These are phyloP conservation scores for Vitis amurensis DNA, from an alignment of 164 flowering plant species.

Conservation along the genomic window DNA sequence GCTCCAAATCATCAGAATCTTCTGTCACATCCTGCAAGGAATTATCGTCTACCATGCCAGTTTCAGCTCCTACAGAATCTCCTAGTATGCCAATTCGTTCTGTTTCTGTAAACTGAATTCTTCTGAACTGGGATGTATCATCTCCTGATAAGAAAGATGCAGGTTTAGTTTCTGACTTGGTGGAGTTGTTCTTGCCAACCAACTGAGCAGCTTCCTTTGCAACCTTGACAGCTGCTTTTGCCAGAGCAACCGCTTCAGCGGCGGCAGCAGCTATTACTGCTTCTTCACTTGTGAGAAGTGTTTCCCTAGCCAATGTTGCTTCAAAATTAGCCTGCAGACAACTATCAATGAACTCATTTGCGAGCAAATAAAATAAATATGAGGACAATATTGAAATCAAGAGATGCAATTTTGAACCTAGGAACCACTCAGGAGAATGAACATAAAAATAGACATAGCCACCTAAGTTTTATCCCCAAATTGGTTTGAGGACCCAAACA, in stretches of 20 bases:
- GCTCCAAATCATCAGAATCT: constrained; percentile 45
- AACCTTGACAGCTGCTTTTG: constrained; percentile 81
- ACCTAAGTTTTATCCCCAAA: too few species aligned
- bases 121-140: constrained; percentile 23
- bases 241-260: constrained; percentile 87
- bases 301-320: constrained; percentile 49
- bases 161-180: constrained; percentile 22
- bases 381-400: neutral
- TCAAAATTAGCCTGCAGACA: constrained; percentile 42
- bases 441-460: neutral
- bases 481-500: neutral
- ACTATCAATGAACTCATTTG: neutral
- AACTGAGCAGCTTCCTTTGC: constrained; percentile 72
- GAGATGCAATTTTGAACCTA: neutral
- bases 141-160: constrained; percentile 19
- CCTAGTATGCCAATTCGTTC: constrained; percentile 28
- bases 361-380: neutral
- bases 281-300: constrained; percentile 61
- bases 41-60: constrained; percentile 23
- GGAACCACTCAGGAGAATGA: neutral
- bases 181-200: constrained; percentile 20
- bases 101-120: constrained; percentile 28
- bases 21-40: constrained; percentile 2
- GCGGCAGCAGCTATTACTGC: constrained; percentile 83
- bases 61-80: constrained; percentile 29